Evolutionary conservation across 2,329 filamentous ascomycete species (phyloP), one percentile per base, ranked within the genome.

Genomic region (Verticillium nonalfalfae): DNA sequence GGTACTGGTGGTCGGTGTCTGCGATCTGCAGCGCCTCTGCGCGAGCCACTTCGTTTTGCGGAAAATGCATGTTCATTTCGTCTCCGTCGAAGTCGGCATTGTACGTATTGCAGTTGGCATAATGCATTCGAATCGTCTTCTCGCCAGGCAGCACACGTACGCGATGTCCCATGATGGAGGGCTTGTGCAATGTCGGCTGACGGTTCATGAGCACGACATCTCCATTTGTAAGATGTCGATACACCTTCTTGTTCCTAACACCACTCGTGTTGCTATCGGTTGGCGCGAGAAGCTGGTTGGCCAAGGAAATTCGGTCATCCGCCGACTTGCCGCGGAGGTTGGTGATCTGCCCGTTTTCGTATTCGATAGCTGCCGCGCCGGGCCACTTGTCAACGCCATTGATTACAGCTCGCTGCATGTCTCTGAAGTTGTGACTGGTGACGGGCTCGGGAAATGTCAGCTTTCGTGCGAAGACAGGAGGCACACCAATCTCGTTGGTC

Each of bases 21-120:
- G 95, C 95, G 69, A 99, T 89, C 67, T 93, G 91, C 67, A 96
- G 84, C 1, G 95, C 95, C 77, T 99, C 95, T 2, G 94, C 91
- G 68, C 95, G 85, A 15, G 95, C 95, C 66, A 98, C 82, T 73
- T 98, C 96, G 68, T 97, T 98, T 69, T 99, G 95, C 1, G 95
- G 95, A 71, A 99, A 98, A 76, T 99, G 95, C 93, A 99, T 96
- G 75, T 99, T 99, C 95, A 99, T 99, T 76, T 99, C 95, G 73
- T 99, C 95, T 74, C 95, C 95, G 71, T 99, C 96, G 72, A 99
- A 99, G 82, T 99, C 95, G 36, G 95, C 95, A 69, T 99, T 99
- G 81, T 99, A 99, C 0, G 95, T 97, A 72, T 99, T 99, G 75
- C 95, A 98, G 74, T 99, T 99, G 69, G 95, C 94, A 77, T 99